Conservation (phyloP, 768 basidiomycete genomes). For the Vararia minispora region DNA sequence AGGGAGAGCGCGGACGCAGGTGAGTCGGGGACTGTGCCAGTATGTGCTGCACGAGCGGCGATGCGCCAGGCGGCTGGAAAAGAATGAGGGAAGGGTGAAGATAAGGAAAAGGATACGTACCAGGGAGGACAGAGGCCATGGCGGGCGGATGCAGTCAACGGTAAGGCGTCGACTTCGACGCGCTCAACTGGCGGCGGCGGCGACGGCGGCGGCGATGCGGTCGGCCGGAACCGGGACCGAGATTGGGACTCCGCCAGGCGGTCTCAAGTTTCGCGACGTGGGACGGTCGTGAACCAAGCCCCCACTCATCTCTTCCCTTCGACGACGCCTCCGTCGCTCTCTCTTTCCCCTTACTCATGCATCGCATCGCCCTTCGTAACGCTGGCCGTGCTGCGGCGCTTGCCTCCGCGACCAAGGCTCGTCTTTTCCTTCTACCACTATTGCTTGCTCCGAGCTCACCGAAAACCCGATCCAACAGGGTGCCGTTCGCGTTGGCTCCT, state of each 20-base stretch:
- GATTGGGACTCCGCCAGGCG: conserved; percentile 12
- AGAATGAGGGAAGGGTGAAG: too few species aligned
- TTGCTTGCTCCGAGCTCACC: conserved; percentile 6
- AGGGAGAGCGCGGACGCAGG: conserved; percentile 60
- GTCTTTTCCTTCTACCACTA: conserved; percentile 14
- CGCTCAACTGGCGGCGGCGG: background rate
- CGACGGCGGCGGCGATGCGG: background rate
- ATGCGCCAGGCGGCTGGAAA: conserved; percentile 16
- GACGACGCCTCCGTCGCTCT: conserved; percentile 29
- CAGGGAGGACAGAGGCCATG: conserved; percentile 3
- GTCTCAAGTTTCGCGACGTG: conserved; percentile 10
- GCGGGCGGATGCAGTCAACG: conserved; percentile 8
- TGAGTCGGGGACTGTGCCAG: conserved; percentile 16
- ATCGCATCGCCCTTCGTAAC: conserved; percentile 79
- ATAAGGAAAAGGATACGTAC: background rate
- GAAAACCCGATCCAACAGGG: conserved; percentile 23
- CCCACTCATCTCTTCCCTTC: conserved; percentile 29
- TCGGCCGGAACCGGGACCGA: conserved; percentile 4
- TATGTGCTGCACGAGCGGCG: conserved; percentile 21
- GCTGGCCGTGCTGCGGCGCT: conserved; percentile 68
- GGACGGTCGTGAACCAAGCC: conserved; percentile 17
- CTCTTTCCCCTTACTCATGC: conserved; percentile 41
- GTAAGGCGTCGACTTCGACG: too few species aligned
- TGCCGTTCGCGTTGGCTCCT: conserved; percentile 31
- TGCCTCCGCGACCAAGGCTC: conserved; percentile 56